phyloP scores from a whole-genome alignment of 345 rosid species.

The Melaleuca alternifolia region DNA sequence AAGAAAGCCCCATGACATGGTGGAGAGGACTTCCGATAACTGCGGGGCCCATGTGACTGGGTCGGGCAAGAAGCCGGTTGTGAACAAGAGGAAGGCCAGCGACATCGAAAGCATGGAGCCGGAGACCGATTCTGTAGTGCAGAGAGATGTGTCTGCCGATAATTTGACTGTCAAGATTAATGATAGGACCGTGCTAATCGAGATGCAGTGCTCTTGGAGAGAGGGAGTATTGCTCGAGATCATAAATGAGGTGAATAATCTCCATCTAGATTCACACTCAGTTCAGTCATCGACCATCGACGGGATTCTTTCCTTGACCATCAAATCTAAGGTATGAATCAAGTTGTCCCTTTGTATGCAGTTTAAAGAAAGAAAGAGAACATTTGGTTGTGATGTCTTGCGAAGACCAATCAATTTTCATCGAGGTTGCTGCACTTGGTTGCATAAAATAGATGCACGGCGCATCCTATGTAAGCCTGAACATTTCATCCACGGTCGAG shows the following conservation, averaged over 20 bases:
- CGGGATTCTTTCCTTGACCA: conserved; percentile 51
- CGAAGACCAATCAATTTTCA: background rate
- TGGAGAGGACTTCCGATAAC: conserved; percentile 66
- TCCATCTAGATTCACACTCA: conserved; percentile 65
- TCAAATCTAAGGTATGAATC: conserved; percentile 58
- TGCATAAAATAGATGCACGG: background rate
- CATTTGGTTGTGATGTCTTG: background rate
- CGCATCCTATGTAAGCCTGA: background rate
- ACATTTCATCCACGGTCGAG: background rate
- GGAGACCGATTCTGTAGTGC: conserved; percentile 15
- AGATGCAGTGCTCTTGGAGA: conserved; percentile 70
- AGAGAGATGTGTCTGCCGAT: conserved; percentile 8
- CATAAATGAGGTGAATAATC: conserved; percentile 49
- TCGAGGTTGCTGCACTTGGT: background rate
- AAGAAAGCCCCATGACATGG: conserved; percentile 37
- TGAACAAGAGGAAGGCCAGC: conserved; percentile 57
- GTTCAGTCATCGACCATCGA: conserved; percentile 57
- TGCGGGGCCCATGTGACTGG: conserved; percentile 21
- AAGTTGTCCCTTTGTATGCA: background rate
- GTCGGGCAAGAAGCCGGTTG: conserved; percentile 8
- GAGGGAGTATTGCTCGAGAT: conserved; percentile 79
- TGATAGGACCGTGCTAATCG: conserved; percentile 47
- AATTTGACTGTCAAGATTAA: conserved; percentile 30
- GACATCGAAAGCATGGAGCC: conserved; percentile 24
- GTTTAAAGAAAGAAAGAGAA: background rate